These are phyloP conservation scores for Vitis rotundifolia DNA, from an alignment of 164 flowering plant species.

Conservation along the genomic window DNA sequence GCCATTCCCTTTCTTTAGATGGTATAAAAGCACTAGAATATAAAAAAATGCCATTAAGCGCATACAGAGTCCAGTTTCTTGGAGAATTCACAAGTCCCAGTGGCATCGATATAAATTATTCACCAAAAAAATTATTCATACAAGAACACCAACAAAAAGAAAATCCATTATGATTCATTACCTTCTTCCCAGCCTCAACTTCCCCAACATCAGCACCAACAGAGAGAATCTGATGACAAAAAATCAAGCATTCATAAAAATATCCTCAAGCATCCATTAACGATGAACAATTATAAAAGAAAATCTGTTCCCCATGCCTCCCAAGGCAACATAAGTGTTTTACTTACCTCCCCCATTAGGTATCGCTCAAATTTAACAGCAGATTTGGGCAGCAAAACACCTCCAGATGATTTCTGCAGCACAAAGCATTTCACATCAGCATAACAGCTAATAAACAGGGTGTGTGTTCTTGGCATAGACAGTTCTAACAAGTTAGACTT, in stretches of 20 bases:
- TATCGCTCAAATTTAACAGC: constrained; percentile 95
- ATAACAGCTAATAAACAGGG: neutral
- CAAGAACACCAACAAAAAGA: neutral
- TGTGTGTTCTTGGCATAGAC: neutral
- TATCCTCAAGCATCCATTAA: too few species aligned
- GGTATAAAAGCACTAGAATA: neutral
- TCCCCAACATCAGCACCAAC: constrained; percentile 74
- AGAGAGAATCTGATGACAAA: constrained; percentile 59
- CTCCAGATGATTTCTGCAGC: constrained; percentile 93
- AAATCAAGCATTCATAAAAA: neutral
- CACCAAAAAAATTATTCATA: too few species aligned
- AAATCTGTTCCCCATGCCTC: too few species aligned
- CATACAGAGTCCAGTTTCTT: too few species aligned
- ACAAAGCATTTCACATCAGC: constrained; percentile 9
- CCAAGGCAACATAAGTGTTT: neutral
- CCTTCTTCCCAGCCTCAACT: constrained; percentile 88
- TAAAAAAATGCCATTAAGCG: neutral
- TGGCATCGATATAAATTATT: neutral
- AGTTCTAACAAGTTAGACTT: too few species aligned
- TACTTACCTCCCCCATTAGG: constrained; percentile 80
- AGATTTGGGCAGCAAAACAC: constrained; percentile 92
- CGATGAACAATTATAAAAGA: too few species aligned
- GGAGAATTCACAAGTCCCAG: neutral
- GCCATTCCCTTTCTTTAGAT: constrained; percentile 2
- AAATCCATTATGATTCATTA: constrained; percentile 18